Evolutionary conservation across 176 grass and related monocot genomes (phyloP), one percentile per base, ranked within the genome.

Genomic region (Canna indica): DNA sequence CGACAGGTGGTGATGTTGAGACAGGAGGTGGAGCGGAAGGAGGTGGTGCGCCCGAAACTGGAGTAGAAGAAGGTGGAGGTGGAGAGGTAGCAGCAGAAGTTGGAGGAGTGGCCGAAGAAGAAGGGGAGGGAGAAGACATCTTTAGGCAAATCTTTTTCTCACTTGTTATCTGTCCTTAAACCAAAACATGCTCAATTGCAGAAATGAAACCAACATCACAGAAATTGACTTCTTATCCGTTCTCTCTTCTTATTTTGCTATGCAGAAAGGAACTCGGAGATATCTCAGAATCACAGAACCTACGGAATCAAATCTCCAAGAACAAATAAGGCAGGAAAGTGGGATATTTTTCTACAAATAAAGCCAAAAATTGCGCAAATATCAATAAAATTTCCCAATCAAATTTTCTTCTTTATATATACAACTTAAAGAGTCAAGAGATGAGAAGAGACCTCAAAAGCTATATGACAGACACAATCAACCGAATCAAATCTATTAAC

Each of bases 21-120:
- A 32, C 2, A 5, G 59, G 59, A 16, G 59, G 59, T 12, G 29
- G 11, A 15, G 85, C 59, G 17, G 77, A 59, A 30, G 86, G 73
- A 36, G 86, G 76, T 4, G 81, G 72, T 36, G 81, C 73, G 59
- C 76, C 33, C 31, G 71, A 59, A 34, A 24, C n/a, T 59, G 70
- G 2, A 39, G 47, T 47, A 38, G 34, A 1, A 59, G 58, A 34
- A 73, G 70, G 47, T 34, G 52, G 54, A 1, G 53, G 22, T 7
- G 58, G 72, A 36, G 59, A 41, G 14, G 59, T 10, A 7, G 73
- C 12, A 8, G 60, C 5, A 44, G 41, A 44, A 48, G 22, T 48
- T 24, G 74, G 36, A 52, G 74, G 10, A 47, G 59, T 12, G 7
- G 73, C 30, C 0, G 74, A 52, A 27, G 74, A 20, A 44, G 74